Evolutionary conservation across 139 green algal species (phyloP), one percentile per base, ranked within the genome.

Genomic region (Spirogloea muscicola): DNA sequence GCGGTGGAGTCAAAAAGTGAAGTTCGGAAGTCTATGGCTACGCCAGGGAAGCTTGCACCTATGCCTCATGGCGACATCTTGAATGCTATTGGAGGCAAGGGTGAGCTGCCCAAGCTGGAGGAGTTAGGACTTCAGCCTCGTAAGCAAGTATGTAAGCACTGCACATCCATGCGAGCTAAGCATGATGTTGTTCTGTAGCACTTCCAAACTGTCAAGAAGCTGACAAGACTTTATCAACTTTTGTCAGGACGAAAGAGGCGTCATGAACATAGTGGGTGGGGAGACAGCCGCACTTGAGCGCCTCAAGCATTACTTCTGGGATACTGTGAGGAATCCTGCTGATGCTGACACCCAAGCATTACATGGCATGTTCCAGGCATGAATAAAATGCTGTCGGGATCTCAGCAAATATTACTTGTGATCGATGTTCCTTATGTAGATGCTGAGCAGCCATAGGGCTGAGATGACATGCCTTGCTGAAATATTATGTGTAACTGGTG

Each of bases 241-340:
- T 25, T 39, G 4, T 13, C 59, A 77, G 69, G 69, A 89, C 58
- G 74, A 85, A 2, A 68, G 89, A 49, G 82, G 77, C 0, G 89
- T 87, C 34, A 82, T 96, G 27, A 58, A 84, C 1, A 96, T 96
- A 82, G 87, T 89, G 83, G 94, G 94, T 33, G 94, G 94, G 5
- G 94, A 98, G 82, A 86, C 81, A 0, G 87, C 74, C 1, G 94
- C 92, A 0, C 84, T 97, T 57, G 83, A 83, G n/a, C 83, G 94
- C 1, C 85, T 98, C 2, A 83, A 92, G 66, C 88, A 97, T 83
- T 98, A 98, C 78, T 81, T 98, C 5, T 98, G 91, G 90, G 92
- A 93, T 49, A 87, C 70, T 1, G 83, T 68, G 9, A 25, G 68
- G 44, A 43, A 64, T 55, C 21, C 46, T 31, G 21, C 21, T 55